phyloP scores from a whole-genome alignment of 2,329 filamentous ascomycete species.

The Fragosphaeria purpurea region DNA sequence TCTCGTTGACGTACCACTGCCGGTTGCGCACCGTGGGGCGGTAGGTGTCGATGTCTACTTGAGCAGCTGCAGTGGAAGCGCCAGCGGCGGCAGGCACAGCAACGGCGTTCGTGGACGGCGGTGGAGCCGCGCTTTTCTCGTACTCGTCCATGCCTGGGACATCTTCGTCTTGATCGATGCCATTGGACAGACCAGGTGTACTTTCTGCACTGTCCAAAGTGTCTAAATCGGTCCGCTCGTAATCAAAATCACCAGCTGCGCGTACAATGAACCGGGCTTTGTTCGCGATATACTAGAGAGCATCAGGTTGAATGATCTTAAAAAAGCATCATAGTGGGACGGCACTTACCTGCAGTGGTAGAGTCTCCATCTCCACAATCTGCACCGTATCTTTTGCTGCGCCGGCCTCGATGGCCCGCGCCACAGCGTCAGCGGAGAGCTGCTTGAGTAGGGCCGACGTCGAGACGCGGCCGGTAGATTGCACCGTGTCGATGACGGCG shows the following conservation, averaged over 20 bases:
- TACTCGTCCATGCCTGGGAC: slow-evolving; percentile 16
- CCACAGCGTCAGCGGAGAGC: slow-evolving; percentile 30
- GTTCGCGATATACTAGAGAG: slow-evolving; percentile 35
- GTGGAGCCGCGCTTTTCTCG: slow-evolving; percentile 12
- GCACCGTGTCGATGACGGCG: slow-evolving; percentile 40
- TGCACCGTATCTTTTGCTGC: slow-evolving; percentile 32
- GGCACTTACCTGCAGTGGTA: slow-evolving; percentile 38
- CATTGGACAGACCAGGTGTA: no score
- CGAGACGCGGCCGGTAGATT: slow-evolving; percentile 34
- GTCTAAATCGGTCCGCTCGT: slow-evolving; percentile 17
- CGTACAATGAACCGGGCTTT: slow-evolving; percentile 48
- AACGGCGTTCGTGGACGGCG: no score
- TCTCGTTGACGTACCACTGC: slow-evolving; percentile 47
- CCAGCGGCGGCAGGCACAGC: no score
- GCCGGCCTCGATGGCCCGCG: slow-evolving; percentile 34
- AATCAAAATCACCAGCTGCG: slow-evolving; percentile 49
- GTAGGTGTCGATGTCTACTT: slow-evolving; percentile 29
- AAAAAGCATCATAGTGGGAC: not conserved
- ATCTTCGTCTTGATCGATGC: not conserved
- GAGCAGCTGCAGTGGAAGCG: not conserved
- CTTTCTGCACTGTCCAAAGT: not conserved
- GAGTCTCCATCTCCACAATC: slow-evolving; percentile 41
- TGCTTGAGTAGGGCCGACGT: slow-evolving; percentile 27
- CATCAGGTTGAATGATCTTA: not conserved
- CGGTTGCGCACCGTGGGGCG: slow-evolving; percentile 39